Conservation (phyloP, 352 stramenopile species). For the Pythium sp. region DNA sequence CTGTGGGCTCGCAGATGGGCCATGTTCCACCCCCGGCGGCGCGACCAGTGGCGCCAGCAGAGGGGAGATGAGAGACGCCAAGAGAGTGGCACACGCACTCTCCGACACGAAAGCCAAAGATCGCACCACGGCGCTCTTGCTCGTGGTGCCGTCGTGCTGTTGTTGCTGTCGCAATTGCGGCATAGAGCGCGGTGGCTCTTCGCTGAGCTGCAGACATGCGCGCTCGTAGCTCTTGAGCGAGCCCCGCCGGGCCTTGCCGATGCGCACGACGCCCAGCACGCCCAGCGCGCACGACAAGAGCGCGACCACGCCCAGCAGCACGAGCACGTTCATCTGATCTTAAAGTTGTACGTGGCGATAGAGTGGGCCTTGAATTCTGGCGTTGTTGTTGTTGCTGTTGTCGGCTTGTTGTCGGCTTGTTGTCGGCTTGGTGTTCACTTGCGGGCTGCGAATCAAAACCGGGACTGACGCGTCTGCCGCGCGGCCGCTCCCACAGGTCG, state of each 20-base stretch:
- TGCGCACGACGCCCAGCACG: conserved; percentile 23
- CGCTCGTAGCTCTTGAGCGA: conserved; percentile 27
- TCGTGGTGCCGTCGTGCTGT: not conserved
- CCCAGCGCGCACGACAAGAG: conserved; percentile 19
- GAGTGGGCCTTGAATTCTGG: not conserved
- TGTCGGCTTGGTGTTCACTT: too few species aligned
- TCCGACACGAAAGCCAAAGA: not conserved
- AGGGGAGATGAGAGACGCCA: conserved; percentile 15
- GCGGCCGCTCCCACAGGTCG: not conserved
- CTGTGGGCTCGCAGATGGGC: not conserved
- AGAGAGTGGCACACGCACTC: not conserved
- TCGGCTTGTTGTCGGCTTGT: not conserved
- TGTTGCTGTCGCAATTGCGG: not conserved
- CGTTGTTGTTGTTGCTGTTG: not conserved
- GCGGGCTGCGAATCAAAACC: conserved; percentile 2
- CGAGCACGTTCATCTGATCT: conserved; percentile 12
- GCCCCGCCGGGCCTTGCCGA: conserved; percentile 21
- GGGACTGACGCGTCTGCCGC: conserved; percentile 8
- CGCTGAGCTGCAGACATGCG: conserved; percentile 7
- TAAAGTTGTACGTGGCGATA: not conserved
- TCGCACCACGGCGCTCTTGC: not conserved
- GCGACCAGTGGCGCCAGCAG: conserved; percentile 9
- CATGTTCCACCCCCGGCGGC: conserved; percentile 12
- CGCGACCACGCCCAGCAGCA: conserved; percentile 18
- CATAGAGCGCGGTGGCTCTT: conserved; percentile 1